Evolutionary conservation across 1,284 basidiomycete genomes (phyloP).

Genomic region (Rugosomyces carneus): DNA sequence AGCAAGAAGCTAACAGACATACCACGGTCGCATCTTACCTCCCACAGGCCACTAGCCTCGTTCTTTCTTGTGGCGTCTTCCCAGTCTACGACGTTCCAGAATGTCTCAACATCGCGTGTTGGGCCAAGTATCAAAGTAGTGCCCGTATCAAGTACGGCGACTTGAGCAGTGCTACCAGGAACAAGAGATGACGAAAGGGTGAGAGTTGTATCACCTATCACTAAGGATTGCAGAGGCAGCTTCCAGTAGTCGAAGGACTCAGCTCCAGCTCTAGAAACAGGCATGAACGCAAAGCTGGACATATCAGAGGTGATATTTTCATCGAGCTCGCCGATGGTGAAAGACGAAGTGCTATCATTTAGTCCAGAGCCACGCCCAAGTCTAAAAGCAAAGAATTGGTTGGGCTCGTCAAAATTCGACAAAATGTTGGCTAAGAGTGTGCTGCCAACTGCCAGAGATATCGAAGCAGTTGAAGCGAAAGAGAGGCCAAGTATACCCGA

Average conservation of each 20-base stretch:
- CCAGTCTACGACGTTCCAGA: conserved; percentile 42
- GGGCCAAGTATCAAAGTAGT: conserved; percentile 55
- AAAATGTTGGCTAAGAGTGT: conserved; percentile 47
- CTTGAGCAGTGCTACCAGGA: conserved; percentile 20
- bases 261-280: conserved; percentile 35
- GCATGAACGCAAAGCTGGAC: conserved; percentile 31
- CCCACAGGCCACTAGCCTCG: conserved; percentile 35
- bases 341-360: conserved; percentile 34
- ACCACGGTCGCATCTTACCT: conserved; percentile 45
- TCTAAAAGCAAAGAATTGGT: conserved; percentile 46
- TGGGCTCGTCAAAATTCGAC: conserved; percentile 31
- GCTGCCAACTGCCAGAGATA: conserved; percentile 36
- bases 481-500: conserved; percentile 54
- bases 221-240: conserved; percentile 39
- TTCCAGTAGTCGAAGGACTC: conserved; percentile 54
- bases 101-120: conserved; percentile 37
- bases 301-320: conserved; percentile 29
- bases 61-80: conserved; percentile 33
- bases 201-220: conserved; percentile 36
- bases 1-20: conserved; percentile 42
- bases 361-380: conserved; percentile 33
- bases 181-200: conserved; percentile 41
- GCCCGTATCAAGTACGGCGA: conserved; percentile 54
- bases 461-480: conserved; percentile 44
- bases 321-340: conserved; percentile 48